phyloP scores from a whole-genome alignment of 345 rosid genomes.

The Populus euphratica region DNA sequence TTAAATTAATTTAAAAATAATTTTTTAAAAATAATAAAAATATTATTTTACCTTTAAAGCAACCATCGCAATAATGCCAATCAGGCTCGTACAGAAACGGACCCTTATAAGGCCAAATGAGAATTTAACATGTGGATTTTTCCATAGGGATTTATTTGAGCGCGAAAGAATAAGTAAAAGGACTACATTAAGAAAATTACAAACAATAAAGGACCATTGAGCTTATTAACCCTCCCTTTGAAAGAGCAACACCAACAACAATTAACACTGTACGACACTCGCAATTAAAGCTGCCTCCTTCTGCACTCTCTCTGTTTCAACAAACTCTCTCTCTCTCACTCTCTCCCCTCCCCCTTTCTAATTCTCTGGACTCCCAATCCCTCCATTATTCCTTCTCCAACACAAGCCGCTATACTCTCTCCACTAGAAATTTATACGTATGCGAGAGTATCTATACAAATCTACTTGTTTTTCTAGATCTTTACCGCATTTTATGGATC shows the following conservation, averaged over 20 bases:
- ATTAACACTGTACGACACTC: not conserved
- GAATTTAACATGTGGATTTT: no score
- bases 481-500: constrained; percentile 70
- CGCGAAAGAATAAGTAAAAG: no score
- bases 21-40: no score
- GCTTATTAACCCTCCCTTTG: no score
- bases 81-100: no score
- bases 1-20: no score
- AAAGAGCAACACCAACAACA: not conserved
- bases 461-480: constrained; percentile 18
- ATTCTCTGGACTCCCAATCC: not conserved
- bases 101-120: no score
- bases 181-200: no score
- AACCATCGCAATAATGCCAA: no score
- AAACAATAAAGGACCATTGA: no score
- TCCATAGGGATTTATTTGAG: no score
- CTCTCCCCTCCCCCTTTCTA: not conserved
- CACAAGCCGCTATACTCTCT: not conserved
- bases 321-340: not conserved
- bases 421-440: not conserved
- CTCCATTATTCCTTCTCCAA: not conserved
- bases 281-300: constrained; percentile 23
- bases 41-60: no score
- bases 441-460: not conserved
- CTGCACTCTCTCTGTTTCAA: not conserved